Evolutionary conservation across 192 early-diverging fungal species (phyloP), one percentile per base, ranked within the genome.

Genomic region (Phycomyces blakesleeanus): DNA sequence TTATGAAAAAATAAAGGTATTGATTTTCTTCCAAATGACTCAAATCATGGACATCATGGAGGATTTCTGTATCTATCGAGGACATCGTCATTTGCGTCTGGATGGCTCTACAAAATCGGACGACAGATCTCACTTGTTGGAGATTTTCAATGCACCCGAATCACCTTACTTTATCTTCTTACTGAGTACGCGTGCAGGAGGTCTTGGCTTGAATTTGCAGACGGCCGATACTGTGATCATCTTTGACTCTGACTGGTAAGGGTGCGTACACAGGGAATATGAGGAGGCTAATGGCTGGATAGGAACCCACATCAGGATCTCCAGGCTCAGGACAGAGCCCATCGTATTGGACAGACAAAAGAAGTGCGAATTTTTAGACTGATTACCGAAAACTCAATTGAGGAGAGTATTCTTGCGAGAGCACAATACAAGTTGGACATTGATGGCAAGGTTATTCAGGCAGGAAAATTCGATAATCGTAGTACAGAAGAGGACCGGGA

Each of bases 281-380:
- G 16, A 52, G 38, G 27, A 64, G 67, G 16, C 39, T 50, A 27
- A 62, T 21, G 7, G n/a, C 4, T 51, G 38, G 39, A 79, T 27
- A 69, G 68, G 87, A 98, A 98, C 69, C 97, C 97, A 47, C 93
- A 94, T 72, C 92, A 94, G 62, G 97, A 98, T 80, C 80, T 96
- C 42, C 97, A 98, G 79, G 97, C 97, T 3, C 95, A 95, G 76
- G 97, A 97, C 81, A 94, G 97, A 69, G 97, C 97, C 1, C 94
- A 97, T 80, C 93, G 97, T 76, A 98, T 98, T 66, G 97, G 97
- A 27, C 97, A 98, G 69, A 96, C 86, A 29, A 96, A 95, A 64
- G 94, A 96, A 77, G 97, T 98, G 25, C 85, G 91, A 12, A 93
- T 98, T 53, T 85, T 97, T 75, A 87, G 93, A 14, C 68, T 98